Evolutionary conservation across 2,329 filamentous ascomycete species (phyloP).

Genomic region (Penicillium brasilianum): DNA sequence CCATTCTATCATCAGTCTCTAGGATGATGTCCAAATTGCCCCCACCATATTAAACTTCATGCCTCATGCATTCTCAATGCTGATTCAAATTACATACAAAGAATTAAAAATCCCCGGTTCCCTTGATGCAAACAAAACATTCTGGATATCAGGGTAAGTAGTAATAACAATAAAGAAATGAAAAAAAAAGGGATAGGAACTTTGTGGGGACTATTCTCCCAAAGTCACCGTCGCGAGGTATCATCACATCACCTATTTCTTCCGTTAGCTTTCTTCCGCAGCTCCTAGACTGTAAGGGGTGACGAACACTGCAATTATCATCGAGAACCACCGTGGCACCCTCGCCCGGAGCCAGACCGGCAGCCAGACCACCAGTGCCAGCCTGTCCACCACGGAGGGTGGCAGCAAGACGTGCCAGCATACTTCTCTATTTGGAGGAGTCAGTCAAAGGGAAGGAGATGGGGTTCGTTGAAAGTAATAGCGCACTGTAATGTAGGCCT

Average conservation of each 20-base stretch:
- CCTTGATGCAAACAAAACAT: conserved; percentile 5
- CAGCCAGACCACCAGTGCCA: conserved; percentile 32
- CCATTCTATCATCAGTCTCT: background rate
- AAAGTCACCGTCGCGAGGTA: background rate
- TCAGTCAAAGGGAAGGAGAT: conserved; percentile 20
- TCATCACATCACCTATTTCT: conserved; percentile 43
- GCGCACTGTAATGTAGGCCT: conserved; percentile 61
- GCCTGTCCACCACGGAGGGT: conserved; percentile 47
- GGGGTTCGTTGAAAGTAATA: background rate
- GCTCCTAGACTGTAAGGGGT: background rate
- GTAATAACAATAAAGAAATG: conserved; percentile 10
- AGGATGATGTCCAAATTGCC: background rate
- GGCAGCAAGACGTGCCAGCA: conserved; percentile 53
- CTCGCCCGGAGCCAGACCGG: conserved; percentile 31
- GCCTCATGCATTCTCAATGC: conserved; percentile 14
- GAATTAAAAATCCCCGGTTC: background rate
- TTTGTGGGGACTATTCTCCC: background rate
- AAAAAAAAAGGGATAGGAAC: background rate
- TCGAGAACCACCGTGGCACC: conserved; percentile 46
- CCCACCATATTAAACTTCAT: background rate
- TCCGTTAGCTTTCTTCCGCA: conserved; percentile 17
- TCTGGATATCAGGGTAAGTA: conserved; percentile 8
- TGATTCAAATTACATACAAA: background rate
- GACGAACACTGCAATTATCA: conserved; percentile 50
- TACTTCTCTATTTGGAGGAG: conserved; percentile 46